Percentiles rank a stretch among this genome's conserved stretches.
These are phyloP conservation scores for Quambalaria eucalypti DNA, from an alignment of 1,284 basidiomycete genomes.

Conservation along the genomic window DNA sequence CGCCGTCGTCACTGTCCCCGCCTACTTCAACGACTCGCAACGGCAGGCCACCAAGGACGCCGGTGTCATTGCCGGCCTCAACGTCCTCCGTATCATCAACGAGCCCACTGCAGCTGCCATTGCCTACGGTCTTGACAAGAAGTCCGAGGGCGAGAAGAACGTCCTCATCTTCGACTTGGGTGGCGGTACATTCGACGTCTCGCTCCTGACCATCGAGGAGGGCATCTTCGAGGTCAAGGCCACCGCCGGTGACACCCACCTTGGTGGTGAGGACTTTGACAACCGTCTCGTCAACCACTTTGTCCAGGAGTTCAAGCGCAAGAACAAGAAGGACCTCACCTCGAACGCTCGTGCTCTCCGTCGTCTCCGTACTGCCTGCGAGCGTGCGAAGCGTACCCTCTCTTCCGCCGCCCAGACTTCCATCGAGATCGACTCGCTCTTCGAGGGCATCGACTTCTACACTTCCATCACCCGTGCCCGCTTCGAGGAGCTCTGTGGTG, in stretches of 20 bases:
- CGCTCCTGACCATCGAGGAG: constrained; percentile 92
- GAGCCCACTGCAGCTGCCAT: constrained; percentile 91
- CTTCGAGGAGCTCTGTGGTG: constrained; percentile 96
- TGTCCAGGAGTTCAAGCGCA: constrained; percentile 95
- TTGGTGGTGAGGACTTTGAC: constrained; percentile 98
- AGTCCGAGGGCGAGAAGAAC: constrained; percentile 75
- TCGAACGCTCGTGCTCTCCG: constrained; percentile 88
- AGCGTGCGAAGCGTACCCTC: constrained; percentile 96
- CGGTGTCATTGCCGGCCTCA: constrained; percentile 76
- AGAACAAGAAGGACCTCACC: constrained; percentile 94
- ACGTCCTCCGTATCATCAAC: constrained; percentile 93
- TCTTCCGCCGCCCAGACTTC: constrained; percentile 93
- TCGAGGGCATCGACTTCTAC: constrained; percentile 97
- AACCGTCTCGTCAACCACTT: constrained; percentile 95
- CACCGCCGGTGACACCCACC: constrained; percentile 95
- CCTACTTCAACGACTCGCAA: constrained; percentile 97
- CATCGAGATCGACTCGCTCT: constrained; percentile 96
- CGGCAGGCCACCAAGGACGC: constrained; percentile 93
- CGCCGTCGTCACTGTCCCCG: constrained; percentile 81
- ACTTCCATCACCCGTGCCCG: constrained; percentile 94
- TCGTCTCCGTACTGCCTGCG: constrained; percentile 93
- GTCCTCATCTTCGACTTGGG: constrained; percentile 96
- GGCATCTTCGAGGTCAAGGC: constrained; percentile 99
- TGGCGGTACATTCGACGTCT: constrained; percentile 98
- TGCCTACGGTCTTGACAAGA: constrained; percentile 83